Evolutionary conservation across 176 grass and related monocot species (phyloP).

Genomic region (Lolium perenne): DNA sequence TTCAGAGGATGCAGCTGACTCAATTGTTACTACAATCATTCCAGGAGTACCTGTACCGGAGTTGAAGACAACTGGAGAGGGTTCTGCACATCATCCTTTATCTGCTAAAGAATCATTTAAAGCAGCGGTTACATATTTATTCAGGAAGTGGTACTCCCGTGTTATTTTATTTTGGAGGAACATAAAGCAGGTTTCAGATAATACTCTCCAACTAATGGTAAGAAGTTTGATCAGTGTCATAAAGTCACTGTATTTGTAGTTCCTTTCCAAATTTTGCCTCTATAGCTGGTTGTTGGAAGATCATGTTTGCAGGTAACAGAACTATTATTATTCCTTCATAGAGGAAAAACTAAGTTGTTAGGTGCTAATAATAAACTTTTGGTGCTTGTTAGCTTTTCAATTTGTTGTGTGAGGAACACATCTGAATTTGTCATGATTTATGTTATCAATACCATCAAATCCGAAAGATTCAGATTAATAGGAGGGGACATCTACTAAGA

Average conservation of each 20-base stretch:
- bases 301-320: constrained; percentile 26
- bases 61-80: constrained; percentile 49
- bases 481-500: not conserved
- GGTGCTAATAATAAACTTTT: not conserved
- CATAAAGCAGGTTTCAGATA: constrained; percentile 59
- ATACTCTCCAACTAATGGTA: constrained; percentile 75
- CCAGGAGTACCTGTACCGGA: constrained; percentile 46
- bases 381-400: not conserved
- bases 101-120: constrained; percentile 68
- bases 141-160: constrained; percentile 65
- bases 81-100: constrained; percentile 60
- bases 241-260: not conserved
- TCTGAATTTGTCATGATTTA: constrained; percentile 24
- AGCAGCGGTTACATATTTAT: constrained; percentile 60
- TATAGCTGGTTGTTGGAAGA: constrained; percentile 10
- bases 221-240: constrained; percentile 42
- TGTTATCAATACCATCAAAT: not conserved
- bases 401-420: not conserved
- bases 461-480: constrained; percentile 6
- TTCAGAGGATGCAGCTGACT: constrained; percentile 59
- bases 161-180: constrained; percentile 68
- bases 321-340: not conserved
- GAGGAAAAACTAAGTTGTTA: not conserved
- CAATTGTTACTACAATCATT: constrained; percentile 47
- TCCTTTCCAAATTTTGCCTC: not conserved